Percentiles rank a stretch among this genome's conserved stretches.
Conservation (phyloP, 441 rosid species). For the Theobroma grandiflorum region DNA sequence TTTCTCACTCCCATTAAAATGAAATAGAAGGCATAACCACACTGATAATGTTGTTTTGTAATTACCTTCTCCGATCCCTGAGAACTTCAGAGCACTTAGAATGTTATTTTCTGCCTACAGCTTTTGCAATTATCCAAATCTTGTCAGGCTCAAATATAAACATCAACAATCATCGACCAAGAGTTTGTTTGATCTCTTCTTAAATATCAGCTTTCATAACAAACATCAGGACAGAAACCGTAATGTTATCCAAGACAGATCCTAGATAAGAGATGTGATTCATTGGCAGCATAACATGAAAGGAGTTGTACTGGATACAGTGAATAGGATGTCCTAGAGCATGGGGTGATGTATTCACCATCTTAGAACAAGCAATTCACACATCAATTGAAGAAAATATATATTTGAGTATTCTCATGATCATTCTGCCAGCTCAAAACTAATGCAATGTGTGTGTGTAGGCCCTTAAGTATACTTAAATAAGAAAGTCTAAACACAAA, state of each 20-base stretch:
- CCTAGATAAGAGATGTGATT: background rate
- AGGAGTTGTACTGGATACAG: background rate
- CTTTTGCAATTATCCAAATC: too few relatives aligned
- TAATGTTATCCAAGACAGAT: background rate
- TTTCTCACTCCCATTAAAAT: too few relatives aligned
- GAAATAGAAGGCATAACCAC: background rate
- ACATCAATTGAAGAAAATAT: background rate
- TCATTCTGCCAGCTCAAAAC: background rate
- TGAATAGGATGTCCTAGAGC: background rate
- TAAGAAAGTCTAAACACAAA: background rate
- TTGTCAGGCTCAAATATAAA: background rate
- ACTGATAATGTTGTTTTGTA: background rate
- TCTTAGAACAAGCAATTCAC: background rate
- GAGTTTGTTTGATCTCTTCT: background rate
- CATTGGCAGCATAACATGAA: background rate
- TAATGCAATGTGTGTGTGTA: background rate
- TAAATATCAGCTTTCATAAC: background rate
- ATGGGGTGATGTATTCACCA: background rate
- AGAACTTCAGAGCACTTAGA: background rate
- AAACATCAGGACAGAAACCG: background rate
- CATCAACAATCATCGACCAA: background rate
- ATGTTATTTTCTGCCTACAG: too few relatives aligned
- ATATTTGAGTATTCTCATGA: background rate
- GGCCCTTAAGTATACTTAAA: background rate
- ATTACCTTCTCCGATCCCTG: background rate